Base-by-base conservation (phyloP, 2,329 filamentous ascomycete genomes). In the Aspergillus piperis region DNA sequence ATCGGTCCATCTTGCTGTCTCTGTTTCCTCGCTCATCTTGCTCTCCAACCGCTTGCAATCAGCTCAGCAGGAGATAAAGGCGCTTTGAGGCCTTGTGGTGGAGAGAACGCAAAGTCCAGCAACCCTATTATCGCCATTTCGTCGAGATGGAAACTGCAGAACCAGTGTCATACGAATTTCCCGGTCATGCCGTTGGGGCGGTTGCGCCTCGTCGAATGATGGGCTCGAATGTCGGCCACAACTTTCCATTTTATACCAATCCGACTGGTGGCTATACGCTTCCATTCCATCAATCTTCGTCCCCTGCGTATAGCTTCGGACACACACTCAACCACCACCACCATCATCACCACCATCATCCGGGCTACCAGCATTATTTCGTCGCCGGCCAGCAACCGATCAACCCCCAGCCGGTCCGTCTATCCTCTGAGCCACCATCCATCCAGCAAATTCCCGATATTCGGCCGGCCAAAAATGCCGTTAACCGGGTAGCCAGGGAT, bases 91-190 rank as follows among this genome's bases (percentile, higher is more conserved):
- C 11, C 17, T n/a, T 19, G 23, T 15, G 15, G 21, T 32, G 41
- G 13, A 27, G 25, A 19, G 32, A 32, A 13, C 39, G 36, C 56
- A 32, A 32, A 30, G 38, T 23, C 23, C 32, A 54, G 51, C 27
- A n/a, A 48, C 53, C 36, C 8, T 52, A 13, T 55, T 13, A 19
- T 42, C 19, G 30, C 19, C 11, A 13, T 36, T 4, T 54, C 23
- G 49, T 30, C 63, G 58, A 63, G 51, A 79, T 79, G 77, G 76
- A 79, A 64, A 72, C 77, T 19, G 70, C 73, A 47, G 75, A 78
- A 54, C 75, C 76, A 8, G 73, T 77, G 38, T 71, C 76, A 30
- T 79, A 77, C 62, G 73, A 75, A 47, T 77, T 77, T 59, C 65
- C 75, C 13, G 69, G 69, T 60, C 76, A 77, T 70, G 68, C 70